Percentiles rank a stretch among this genome's conserved stretches.
These are phyloP conservation scores for Mortierella sp. DNA, from an alignment of 371 early-diverging fungal species.

Conservation along the genomic window DNA sequence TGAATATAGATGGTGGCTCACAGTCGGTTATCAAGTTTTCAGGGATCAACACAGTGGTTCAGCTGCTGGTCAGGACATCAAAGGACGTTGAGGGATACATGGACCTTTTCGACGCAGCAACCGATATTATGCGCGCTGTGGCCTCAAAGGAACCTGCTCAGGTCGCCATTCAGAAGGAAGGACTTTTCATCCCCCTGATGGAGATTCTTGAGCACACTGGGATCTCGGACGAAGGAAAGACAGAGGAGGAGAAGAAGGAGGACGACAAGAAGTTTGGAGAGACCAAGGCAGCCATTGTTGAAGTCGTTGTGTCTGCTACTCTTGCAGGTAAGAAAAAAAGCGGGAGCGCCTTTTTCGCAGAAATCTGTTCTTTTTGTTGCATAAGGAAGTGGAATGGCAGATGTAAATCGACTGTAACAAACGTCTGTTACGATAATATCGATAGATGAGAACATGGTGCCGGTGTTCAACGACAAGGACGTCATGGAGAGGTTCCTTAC, in stretches of 20 bases:
- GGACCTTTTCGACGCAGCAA: constrained; percentile 39
- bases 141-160: constrained; percentile 60
- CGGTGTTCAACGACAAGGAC: constrained; percentile 60
- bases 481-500: constrained; percentile 61
- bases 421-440: background rate
- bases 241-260: constrained; percentile 67
- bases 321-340: constrained; percentile 59
- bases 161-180: constrained; percentile 58
- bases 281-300: constrained; percentile 61
- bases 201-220: constrained; percentile 63
- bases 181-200: constrained; percentile 56
- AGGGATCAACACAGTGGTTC: constrained; percentile 33
- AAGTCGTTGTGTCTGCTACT: constrained; percentile 62
- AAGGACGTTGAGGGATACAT: constrained; percentile 30
- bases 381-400: background rate
- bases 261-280: constrained; percentile 59
- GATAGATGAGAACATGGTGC: constrained; percentile 65
- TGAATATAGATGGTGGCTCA: constrained; percentile 26
- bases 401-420: background rate
- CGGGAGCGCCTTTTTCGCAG: too few species aligned
- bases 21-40: constrained; percentile 28
- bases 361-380: background rate
- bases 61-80: constrained; percentile 22
- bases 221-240: constrained; percentile 55
- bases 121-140: constrained; percentile 41